phyloP scores from a whole-genome alignment of 1,139 yeast genomes.

The Citeromyces siamensis region DNA sequence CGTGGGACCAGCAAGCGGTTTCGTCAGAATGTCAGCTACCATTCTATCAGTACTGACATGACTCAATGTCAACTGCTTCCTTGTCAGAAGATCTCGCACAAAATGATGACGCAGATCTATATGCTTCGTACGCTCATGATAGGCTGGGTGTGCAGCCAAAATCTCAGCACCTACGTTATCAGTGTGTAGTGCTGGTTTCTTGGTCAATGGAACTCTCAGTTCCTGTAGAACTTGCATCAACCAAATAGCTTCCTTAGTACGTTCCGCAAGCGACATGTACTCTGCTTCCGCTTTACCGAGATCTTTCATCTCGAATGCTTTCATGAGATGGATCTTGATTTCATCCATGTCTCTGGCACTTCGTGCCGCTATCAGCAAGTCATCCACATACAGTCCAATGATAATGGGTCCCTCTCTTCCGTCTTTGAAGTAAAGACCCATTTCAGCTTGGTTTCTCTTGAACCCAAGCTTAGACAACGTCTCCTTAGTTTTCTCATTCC shows the following conservation, averaged over 20 bases:
- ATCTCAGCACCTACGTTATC: conserved; percentile 11
- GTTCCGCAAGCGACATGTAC: conserved; percentile 7
- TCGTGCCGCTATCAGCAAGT: neutral
- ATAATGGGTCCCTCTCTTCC: conserved; percentile 1
- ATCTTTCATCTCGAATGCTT: neutral
- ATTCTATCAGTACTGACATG: conserved; percentile 4
- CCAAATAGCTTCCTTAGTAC: conserved; percentile 6
- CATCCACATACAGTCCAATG: neutral
- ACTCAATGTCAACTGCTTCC: conserved; percentile 4
- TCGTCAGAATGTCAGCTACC: conserved; percentile 7
- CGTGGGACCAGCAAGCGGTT: conserved; percentile 5
- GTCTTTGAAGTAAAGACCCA: neutral
- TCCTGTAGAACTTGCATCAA: conserved; percentile 3
- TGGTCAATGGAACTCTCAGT: neutral
- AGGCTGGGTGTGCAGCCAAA: conserved; percentile 9
- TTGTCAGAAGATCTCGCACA: conserved; percentile 5
- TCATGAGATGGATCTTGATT: conserved; percentile 1
- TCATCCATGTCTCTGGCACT: neutral
- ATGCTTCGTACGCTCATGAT: conserved; percentile 10
- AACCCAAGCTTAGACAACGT: too few relatives aligned
- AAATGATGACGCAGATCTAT: conserved; percentile 9
- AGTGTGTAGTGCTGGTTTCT: conserved; percentile 1
- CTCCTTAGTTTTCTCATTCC: conserved; percentile 9
- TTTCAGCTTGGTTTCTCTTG: neutral
- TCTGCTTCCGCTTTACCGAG: conserved; percentile 8